phyloP scores from a whole-genome alignment of 139 green algal genomes.

The Coelastrella sp. region DNA sequence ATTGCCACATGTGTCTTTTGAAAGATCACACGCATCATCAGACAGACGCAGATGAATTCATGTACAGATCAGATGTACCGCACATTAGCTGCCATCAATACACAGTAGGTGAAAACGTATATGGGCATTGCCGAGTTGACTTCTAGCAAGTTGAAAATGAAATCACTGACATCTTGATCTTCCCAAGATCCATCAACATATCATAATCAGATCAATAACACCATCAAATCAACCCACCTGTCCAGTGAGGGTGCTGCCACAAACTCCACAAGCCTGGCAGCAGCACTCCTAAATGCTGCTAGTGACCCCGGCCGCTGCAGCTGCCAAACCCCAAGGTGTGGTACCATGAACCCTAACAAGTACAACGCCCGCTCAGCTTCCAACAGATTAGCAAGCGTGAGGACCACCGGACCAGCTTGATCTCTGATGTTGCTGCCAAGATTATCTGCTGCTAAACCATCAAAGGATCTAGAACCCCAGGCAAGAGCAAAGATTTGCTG shows the following conservation, averaged over 20 bases:
- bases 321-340: slow-evolving; percentile 27
- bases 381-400: slow-evolving; percentile 11
- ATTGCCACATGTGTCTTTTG: no score
- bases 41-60: no score
- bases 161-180: no score
- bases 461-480: neutral
- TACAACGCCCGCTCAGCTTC: slow-evolving; percentile 33
- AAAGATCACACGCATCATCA: no score
- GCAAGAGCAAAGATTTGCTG: no score
- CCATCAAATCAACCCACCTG: slow-evolving; percentile 12
- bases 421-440: neutral
- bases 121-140: no score
- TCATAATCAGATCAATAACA: no score
- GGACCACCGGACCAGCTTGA: neutral
- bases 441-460: neutral
- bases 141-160: no score
- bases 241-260: slow-evolving; percentile 35
- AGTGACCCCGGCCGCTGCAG: slow-evolving; percentile 40
- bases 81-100: no score
- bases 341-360: slow-evolving; percentile 31
- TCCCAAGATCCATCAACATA: no score
- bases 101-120: neutral
- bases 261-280: slow-evolving; percentile 41
- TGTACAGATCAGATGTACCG: no score
- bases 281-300: slow-evolving; percentile 28